Evolutionary conservation across 1,139 yeast genomes (phyloP).

Genomic region (Debaryomyces coudertii): DNA sequence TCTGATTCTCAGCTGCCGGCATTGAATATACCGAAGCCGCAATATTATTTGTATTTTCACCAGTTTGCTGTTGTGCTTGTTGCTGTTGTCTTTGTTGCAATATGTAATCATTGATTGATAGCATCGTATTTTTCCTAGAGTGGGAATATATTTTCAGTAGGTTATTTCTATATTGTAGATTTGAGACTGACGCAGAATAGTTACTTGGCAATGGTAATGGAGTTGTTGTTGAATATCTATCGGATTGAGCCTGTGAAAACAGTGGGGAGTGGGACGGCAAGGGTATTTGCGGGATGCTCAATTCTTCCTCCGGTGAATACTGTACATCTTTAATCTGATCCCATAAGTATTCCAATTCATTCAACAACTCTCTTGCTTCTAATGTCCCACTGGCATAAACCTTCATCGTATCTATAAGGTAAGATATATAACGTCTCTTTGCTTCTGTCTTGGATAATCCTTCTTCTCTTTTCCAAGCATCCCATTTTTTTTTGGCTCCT

Average conservation of each 20-base stretch:
- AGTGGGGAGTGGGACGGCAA: constrained; percentile 44
- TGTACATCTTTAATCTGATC: constrained; percentile 67
- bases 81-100: constrained; percentile 37
- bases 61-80: constrained; percentile 16
- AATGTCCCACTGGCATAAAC: constrained; percentile 68
- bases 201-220: constrained; percentile 34
- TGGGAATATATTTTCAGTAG: constrained; percentile 50
- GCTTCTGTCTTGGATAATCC: constrained; percentile 77
- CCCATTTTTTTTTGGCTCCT: constrained; percentile 77
- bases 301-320: constrained; percentile 36
- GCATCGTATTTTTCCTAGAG: constrained; percentile 44
- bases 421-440: constrained; percentile 67
- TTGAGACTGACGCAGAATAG: constrained; percentile 23
- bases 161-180: constrained; percentile 38
- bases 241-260: constrained; percentile 42
- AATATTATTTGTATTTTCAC: constrained; percentile 17
- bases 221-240: constrained; percentile 42
- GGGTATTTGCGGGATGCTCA: constrained; percentile 24
- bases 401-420: constrained; percentile 72
- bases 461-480: constrained; percentile 80
- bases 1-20: constrained; percentile 19
- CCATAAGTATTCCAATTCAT: constrained; percentile 74
- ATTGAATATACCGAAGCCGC: constrained; percentile 30
- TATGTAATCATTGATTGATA: constrained; percentile 42
- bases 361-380: constrained; percentile 67